Evolutionary conservation across 2,329 filamentous ascomycete species (phyloP).

Genomic region (Hypoxylon sp.): DNA sequence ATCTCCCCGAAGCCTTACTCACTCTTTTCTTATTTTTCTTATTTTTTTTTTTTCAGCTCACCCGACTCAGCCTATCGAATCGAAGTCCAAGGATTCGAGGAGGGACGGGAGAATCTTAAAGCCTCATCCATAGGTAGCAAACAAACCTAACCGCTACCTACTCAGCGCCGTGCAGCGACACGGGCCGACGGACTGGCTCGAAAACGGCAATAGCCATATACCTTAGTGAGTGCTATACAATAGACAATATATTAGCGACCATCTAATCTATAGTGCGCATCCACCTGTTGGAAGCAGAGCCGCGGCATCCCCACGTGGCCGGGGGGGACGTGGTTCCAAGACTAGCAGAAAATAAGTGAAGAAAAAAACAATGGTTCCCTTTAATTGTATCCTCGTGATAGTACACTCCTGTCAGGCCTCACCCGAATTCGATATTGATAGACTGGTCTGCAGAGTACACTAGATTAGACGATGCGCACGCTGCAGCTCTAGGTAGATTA

Average conservation of each 20-base stretch:
- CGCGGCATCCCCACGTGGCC: constrained; percentile 30
- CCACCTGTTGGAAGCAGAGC: constrained; percentile 21
- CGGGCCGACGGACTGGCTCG: constrained; percentile 4
- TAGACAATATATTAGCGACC: neutral
- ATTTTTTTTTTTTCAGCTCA: neutral
- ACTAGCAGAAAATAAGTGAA: neutral
- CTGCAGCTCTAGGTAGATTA: neutral
- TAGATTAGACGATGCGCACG: neutral
- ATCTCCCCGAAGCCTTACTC: neutral
- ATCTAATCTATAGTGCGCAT: neutral
- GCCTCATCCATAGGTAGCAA: neutral
- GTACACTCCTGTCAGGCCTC: neutral
- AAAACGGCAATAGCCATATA: neutral
- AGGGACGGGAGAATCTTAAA: neutral
- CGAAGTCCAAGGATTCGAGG: neutral
- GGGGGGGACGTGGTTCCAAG: constrained; percentile 1
- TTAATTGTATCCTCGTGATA: neutral
- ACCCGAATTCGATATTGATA: neutral
- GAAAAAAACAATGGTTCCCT: neutral
- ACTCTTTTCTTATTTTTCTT: neutral
- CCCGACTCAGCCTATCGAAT: neutral
- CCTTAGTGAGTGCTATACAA: too few species aligned
- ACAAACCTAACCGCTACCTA: neutral
- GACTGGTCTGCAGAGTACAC: neutral
- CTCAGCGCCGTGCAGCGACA: neutral